A percentile compares a stretch with the other conserved stretches of the same genome.
phyloP scores from a whole-genome alignment of 75 land plant genomes.

The Selaginella moellendorffii region DNA sequence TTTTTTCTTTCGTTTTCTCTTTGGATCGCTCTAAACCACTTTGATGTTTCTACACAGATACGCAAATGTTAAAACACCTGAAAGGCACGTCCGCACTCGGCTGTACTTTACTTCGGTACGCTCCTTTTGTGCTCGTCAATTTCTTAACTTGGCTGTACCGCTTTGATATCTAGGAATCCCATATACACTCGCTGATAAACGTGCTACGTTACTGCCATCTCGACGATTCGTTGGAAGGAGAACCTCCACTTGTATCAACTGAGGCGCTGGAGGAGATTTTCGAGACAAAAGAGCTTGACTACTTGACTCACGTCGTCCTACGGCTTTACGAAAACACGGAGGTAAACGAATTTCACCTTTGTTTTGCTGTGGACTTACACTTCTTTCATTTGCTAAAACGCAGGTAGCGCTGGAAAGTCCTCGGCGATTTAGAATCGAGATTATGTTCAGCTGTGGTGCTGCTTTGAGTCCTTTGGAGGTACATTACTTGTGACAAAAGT shows the following conservation, averaged over 20 bases:
- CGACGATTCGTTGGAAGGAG: conserved; percentile 87
- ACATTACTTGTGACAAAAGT: background rate
- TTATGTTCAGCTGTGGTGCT: conserved; percentile 94
- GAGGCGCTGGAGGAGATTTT: conserved; percentile 67
- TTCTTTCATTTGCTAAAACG: conserved; percentile 8
- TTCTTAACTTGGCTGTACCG: background rate
- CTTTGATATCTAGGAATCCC: conserved; percentile 68
- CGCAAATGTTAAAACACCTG: conserved; percentile 95
- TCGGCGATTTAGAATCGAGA: conserved; percentile 72
- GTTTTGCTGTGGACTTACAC: background rate
- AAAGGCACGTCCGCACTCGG: conserved; percentile 94
- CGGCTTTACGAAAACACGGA: conserved; percentile 94
- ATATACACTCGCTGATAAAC: conserved; percentile 95
- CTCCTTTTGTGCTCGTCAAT: background rate
- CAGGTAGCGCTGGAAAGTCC: conserved; percentile 79
- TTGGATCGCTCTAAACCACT: background rate
- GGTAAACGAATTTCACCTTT: conserved; percentile 20
- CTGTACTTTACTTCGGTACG: conserved; percentile 91
- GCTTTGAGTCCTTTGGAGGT: conserved; percentile 91
- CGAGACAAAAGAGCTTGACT: conserved; percentile 89
- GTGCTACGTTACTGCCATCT: conserved; percentile 92
- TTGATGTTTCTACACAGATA: conserved; percentile 37
- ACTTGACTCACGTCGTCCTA: conserved; percentile 85
- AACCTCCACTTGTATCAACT: conserved; percentile 62
- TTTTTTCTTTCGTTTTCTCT: background rate